Evolutionary conservation across 2,329 filamentous ascomycete genomes (phyloP).

Genomic region (Alternaria triticimaculans): DNA sequence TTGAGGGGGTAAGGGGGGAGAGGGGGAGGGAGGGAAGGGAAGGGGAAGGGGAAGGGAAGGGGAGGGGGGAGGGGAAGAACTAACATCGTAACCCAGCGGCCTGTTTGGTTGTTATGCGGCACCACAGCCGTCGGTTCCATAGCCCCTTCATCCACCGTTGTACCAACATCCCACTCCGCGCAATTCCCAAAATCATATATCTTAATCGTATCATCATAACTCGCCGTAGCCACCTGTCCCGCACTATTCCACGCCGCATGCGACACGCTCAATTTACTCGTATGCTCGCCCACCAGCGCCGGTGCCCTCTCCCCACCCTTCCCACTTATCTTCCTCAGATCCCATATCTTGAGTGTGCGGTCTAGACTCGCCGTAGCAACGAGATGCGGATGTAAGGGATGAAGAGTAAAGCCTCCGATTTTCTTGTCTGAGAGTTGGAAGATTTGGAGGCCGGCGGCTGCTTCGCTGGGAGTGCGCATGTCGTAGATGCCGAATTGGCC

Average conservation of each 20-base stretch:
- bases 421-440: conserved; percentile 89
- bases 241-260: conserved; percentile 88
- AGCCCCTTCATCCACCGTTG: conserved; percentile 65
- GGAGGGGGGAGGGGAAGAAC: conserved; percentile 15
- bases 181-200: conserved; percentile 76
- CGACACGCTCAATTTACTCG: conserved; percentile 83
- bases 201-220: conserved; percentile 95
- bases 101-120: conserved; percentile 93
- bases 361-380: conserved; percentile 90
- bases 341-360: conserved; percentile 90
- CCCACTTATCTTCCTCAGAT: conserved; percentile 78
- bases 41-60: too few species aligned
- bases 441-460: conserved; percentile 61
- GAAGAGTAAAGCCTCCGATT: conserved; percentile 89
- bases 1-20: too few species aligned
- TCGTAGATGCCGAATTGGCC: conserved; percentile 85
- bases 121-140: conserved; percentile 75
- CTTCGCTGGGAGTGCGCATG: conserved; percentile 64
- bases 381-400: conserved; percentile 80
- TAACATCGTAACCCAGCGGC: conserved; percentile 86
- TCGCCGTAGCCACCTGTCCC: conserved; percentile 87
- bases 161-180: conserved; percentile 57
- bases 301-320: conserved; percentile 68
- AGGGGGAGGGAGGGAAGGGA: too few species aligned
- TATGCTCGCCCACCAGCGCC: conserved; percentile 78